Evolutionary conservation across 108 stramenopile species (phyloP).

Genomic region (Fistulifera solaris): DNA sequence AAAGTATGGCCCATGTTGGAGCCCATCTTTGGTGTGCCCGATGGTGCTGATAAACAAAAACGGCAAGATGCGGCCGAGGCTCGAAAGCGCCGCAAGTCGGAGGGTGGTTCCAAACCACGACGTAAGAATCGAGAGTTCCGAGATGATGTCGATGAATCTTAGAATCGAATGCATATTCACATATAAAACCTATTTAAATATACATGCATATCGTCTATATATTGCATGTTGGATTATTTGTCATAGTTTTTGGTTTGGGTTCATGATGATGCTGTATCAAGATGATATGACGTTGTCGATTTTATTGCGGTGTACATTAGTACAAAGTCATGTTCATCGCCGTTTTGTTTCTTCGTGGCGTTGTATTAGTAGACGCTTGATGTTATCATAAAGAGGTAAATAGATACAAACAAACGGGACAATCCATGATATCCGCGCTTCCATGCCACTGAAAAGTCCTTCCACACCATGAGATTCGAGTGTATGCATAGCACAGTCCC

Average conservation of each 20-base stretch:
- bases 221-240: no score
- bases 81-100: constrained; percentile 31
- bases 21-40: constrained; percentile 75
- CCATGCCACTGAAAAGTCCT: constrained; percentile 25
- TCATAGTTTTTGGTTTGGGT: no score
- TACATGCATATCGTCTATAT: no score
- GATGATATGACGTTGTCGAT: no score
- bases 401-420: constrained; percentile 43
- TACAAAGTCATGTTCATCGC: no score
- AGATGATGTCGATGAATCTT: constrained; percentile 47
- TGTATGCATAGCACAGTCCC: constrained; percentile 10
- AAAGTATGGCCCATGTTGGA: constrained; percentile 75
- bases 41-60: constrained; percentile 62
- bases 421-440: constrained; percentile 36
- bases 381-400: constrained; percentile 23
- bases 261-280: no score
- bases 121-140: constrained; percentile 65
- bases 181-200: no score
- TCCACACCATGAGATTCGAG: constrained; percentile 19
- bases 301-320: no score
- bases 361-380: background rate
- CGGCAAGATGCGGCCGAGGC: constrained; percentile 57
- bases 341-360: background rate
- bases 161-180: no score
- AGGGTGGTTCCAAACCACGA: constrained; percentile 15